Percentiles rank a stretch among this genome's conserved stretches.
phyloP scores from a whole-genome alignment of 108 stramenopile genomes.

The Fragilaria crotonensis region DNA sequence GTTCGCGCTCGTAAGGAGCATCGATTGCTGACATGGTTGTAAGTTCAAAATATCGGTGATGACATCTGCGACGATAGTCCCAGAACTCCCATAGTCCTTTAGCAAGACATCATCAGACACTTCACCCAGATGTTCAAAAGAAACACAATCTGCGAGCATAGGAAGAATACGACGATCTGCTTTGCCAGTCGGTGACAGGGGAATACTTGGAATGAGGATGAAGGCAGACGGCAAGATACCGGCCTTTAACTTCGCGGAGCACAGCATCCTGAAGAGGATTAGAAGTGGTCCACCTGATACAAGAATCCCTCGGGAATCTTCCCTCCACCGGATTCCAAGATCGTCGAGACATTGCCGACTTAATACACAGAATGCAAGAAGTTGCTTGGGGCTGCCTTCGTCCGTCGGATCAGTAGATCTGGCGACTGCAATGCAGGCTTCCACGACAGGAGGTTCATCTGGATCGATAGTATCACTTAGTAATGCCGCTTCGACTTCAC shows the following conservation, averaged over 20 bases:
- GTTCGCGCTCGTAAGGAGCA: constrained; percentile 46
- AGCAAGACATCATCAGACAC: constrained; percentile 11
- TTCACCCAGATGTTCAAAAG: constrained; percentile 8
- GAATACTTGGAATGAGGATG: constrained; percentile 52
- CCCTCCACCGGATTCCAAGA: constrained; percentile 12
- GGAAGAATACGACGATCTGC: constrained; percentile 43
- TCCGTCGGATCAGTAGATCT: constrained; percentile 2
- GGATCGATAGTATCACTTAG: constrained; percentile 22
- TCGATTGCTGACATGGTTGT: constrained; percentile 41
- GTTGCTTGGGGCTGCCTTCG: constrained; percentile 13
- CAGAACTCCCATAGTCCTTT: constrained; percentile 37
- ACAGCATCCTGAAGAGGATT: constrained; percentile 38
- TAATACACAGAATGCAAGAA: constrained; percentile 63
- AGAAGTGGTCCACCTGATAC: constrained; percentile 44
- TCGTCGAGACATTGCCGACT: constrained; percentile 31
- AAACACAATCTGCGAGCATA: constrained; percentile 21
- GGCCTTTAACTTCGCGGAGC: constrained; percentile 32
- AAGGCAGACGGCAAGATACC: constrained; percentile 61
- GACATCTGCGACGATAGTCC: constrained; percentile 39
- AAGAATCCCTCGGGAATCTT: constrained; percentile 31
- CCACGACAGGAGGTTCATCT: constrained; percentile 20
- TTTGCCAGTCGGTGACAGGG: constrained; percentile 78
- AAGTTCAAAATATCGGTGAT: constrained; percentile 68
- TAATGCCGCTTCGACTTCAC: constrained; percentile 67
- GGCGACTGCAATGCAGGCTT: constrained; percentile 46